Evolutionary conservation across 495 filamentous ascomycete genomes (phyloP), one percentile per base, ranked within the genome.

Genomic region (Neurospora terricola): DNA sequence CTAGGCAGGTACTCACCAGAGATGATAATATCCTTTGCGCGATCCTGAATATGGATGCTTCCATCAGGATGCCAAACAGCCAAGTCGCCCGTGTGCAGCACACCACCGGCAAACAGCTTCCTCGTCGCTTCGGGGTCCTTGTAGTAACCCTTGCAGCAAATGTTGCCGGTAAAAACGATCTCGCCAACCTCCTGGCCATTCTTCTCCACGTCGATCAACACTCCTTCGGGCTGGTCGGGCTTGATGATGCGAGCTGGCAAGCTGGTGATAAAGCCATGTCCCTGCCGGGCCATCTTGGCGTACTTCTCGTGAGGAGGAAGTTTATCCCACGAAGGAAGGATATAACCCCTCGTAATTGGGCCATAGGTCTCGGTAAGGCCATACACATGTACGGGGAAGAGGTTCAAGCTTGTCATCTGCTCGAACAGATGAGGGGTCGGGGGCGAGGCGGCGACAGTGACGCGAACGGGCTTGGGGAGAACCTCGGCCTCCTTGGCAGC

Each of bases 1-100:
- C 6, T n/a, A 43, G 14, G 21, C 18, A 70, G 39, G 8, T 38
- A 83, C 88, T 71, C 85, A 94, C 94, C 96, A 75, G 93, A 97
- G 73, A 99, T 99, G 70, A 99, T 98, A 66, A 99, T 98, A 79
- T 99, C 96, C 83, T 98, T 99, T 5, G 93, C 92, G 42, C 96
- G 87, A 81, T 99, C 96, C 74, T 96, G 85, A 75, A 99, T 97
- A 84, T 98, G 93, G 62, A 94, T 89, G 69, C 92, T 90, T 2
- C 95, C 94, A 78, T 98, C 94, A 1, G 90, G 86, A 78, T 97
- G 92, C 91, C 91, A 93, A 6, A 99, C 94, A 5, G 96, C 96
- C 72, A 99, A 81, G 78, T 99, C 96, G 1, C 96, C 96, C 12
- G 91, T 92, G 80, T 97, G 96, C 68, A 93, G 82, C 27, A 91